phyloP scores from a whole-genome alignment of 352 stramenopile genomes.

The Globisporangium paroecandrum region DNA sequence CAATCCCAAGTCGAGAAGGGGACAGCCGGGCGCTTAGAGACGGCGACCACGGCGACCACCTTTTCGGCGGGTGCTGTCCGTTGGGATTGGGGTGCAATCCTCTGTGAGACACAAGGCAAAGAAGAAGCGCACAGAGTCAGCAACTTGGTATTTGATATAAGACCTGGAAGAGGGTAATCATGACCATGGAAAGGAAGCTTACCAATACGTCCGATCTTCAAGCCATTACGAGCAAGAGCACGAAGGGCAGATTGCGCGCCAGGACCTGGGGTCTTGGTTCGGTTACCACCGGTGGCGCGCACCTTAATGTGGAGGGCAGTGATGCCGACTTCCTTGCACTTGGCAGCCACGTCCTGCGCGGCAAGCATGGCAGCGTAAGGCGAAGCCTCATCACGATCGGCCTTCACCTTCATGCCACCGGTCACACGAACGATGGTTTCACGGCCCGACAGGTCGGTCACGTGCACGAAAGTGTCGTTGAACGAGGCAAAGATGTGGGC shows the following conservation, averaged over 20 bases:
- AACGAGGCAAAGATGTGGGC: conserved; percentile 99
- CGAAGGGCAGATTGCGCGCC: conserved; percentile 98
- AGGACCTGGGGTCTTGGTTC: conserved; percentile 97
- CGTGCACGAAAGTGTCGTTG: conserved; percentile 99
- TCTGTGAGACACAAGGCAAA: conserved; percentile 42
- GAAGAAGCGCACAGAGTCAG: not conserved
- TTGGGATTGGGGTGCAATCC: conserved; percentile 99
- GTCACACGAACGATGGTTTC: conserved; percentile 99
- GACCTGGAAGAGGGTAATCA: too few relatives aligned
- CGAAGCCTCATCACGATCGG: conserved; percentile 99
- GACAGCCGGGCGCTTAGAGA: conserved; percentile 85
- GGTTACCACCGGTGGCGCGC: conserved; percentile 98
- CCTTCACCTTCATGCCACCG: conserved; percentile 99
- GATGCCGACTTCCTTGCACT: conserved; percentile 97
- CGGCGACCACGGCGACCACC: conserved; percentile 98
- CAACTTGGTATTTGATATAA: not conserved
- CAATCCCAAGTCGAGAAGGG: conserved; percentile 4
- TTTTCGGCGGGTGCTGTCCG: conserved; percentile 98
- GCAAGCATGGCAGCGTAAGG: conserved; percentile 99
- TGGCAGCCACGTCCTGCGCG: conserved; percentile 97
- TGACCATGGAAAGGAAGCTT: not conserved
- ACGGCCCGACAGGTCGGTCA: conserved; percentile 99
- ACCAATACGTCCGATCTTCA: conserved; percentile 98
- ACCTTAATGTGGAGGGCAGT: conserved; percentile 99
- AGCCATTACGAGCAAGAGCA: conserved; percentile 97